These are phyloP conservation scores for Botrytis aclada DNA, from an alignment of 2,329 filamentous ascomycete species.

Conservation along the genomic window DNA sequence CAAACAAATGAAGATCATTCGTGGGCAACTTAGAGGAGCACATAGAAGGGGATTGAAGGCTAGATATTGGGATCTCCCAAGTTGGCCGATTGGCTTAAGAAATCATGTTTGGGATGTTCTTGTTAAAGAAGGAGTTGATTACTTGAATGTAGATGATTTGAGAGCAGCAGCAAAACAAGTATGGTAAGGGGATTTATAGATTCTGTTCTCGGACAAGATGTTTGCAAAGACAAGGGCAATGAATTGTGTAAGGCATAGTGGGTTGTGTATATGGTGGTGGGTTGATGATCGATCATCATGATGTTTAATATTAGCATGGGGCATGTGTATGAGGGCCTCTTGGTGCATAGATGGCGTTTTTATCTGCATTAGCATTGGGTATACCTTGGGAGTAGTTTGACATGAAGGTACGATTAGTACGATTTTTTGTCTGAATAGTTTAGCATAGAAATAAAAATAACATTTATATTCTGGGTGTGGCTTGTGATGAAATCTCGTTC, in stretches of 20 bases:
- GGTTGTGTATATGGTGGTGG: background rate
- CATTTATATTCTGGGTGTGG: background rate
- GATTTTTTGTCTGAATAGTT: background rate
- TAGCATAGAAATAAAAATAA: background rate
- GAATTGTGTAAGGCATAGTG: background rate
- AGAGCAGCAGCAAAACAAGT: conserved; percentile 37
- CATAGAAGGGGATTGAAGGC: conserved; percentile 53
- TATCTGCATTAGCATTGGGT: background rate
- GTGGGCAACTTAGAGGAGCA: conserved; percentile 46
- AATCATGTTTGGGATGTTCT: conserved; percentile 57
- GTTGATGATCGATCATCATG: background rate
- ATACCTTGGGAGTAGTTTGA: background rate
- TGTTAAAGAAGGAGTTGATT: conserved; percentile 54
- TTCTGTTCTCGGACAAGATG: background rate
- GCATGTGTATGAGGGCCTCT: background rate
- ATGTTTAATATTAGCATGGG: background rate
- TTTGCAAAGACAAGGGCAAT: background rate
- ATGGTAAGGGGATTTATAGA: conserved; percentile 24
- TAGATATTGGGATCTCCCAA: conserved; percentile 59
- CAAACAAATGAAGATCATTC: conserved; percentile 44
- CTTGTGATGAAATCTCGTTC: background rate
- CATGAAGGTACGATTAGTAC: background rate
- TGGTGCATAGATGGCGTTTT: conserved; percentile 10
- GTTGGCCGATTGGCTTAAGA: conserved; percentile 53
- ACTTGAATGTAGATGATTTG: conserved; percentile 62